phyloP scores from a whole-genome alignment of 2,329 filamentous ascomycete genomes.

The Trichocomaceae sp. region DNA sequence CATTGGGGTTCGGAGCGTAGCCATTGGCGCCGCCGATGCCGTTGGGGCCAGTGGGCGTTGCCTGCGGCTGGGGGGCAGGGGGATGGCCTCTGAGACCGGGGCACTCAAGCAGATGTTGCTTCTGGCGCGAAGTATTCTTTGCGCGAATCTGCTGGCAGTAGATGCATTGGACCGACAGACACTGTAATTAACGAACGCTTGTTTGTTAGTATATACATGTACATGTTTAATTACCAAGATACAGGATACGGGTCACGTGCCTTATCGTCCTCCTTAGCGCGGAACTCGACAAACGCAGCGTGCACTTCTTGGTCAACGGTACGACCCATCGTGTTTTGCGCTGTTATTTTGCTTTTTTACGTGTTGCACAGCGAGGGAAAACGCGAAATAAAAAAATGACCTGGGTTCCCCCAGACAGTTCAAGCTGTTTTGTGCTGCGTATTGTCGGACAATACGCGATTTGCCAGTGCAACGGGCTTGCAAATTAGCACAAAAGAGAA shows the following conservation, averaged over 20 bases:
- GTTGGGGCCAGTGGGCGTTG: constrained; percentile 33
- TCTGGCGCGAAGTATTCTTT: constrained; percentile 49
- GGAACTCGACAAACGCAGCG: constrained; percentile 48
- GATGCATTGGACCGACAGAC: constrained; percentile 48
- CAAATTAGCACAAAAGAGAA: neutral
- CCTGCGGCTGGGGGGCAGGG: constrained; percentile 38
- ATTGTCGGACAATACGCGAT: neutral
- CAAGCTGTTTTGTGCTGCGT: neutral
- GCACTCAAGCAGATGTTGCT: constrained; percentile 47
- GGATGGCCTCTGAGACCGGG: constrained; percentile 42
- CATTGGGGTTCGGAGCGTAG: constrained; percentile 38
- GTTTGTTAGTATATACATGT: constrained; percentile 33
- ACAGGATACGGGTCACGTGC: constrained; percentile 31
- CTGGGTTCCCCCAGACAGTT: neutral
- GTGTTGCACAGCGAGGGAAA: neutral
- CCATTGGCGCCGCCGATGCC: constrained; percentile 37
- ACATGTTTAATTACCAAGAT: constrained; percentile 29
- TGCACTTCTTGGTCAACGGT: constrained; percentile 49
- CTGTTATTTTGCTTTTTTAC: constrained; percentile 5
- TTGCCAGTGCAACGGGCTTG: neutral
- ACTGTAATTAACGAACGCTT: constrained; percentile 29
- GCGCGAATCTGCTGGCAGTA: constrained; percentile 49
- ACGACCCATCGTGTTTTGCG: constrained; percentile 38
- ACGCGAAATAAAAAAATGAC: neutral
- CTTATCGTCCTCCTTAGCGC: constrained; percentile 49